Conservation (phyloP, 805 yeast genomes). For the Dipodascus albidus region DNA sequence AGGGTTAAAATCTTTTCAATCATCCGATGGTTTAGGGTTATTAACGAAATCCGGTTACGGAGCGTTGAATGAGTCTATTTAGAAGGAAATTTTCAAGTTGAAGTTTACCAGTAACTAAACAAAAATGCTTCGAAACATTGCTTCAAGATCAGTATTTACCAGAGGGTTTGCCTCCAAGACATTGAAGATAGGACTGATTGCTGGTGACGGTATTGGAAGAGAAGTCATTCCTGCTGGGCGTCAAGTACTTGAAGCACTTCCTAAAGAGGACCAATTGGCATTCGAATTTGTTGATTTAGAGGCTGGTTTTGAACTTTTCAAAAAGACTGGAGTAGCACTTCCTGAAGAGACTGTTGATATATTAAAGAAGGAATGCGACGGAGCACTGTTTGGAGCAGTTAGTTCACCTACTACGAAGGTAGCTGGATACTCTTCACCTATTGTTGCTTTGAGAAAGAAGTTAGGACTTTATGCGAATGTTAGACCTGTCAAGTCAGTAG, state of each 20-base stretch:
- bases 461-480: constrained; percentile 93
- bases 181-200: constrained; percentile 48
- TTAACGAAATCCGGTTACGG: neutral
- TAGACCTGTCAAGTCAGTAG: constrained; percentile 92
- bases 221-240: constrained; percentile 97
- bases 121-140: neutral
- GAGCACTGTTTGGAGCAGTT: constrained; percentile 97
- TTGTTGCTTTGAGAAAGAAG: constrained; percentile 95
- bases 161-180: constrained; percentile 1
- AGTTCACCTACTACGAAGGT: constrained; percentile 88
- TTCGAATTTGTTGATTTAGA: constrained; percentile 81
- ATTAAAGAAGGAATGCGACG: constrained; percentile 76
- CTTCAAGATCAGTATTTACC: neutral
- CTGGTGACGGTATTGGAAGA: constrained; percentile 97
- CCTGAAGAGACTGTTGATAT: constrained; percentile 84
- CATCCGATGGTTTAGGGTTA: neutral
- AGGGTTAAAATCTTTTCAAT: no score
- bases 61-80: neutral
- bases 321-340: constrained; percentile 88
- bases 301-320: constrained; percentile 92
- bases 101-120: neutral
- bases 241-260: constrained; percentile 72
- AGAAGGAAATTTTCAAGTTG: no score
- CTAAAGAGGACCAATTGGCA: constrained; percentile 55
- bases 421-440: constrained; percentile 95